Base-by-base conservation (phyloP, 2,329 filamentous ascomycete species). In the Beauveria sp. region DNA sequence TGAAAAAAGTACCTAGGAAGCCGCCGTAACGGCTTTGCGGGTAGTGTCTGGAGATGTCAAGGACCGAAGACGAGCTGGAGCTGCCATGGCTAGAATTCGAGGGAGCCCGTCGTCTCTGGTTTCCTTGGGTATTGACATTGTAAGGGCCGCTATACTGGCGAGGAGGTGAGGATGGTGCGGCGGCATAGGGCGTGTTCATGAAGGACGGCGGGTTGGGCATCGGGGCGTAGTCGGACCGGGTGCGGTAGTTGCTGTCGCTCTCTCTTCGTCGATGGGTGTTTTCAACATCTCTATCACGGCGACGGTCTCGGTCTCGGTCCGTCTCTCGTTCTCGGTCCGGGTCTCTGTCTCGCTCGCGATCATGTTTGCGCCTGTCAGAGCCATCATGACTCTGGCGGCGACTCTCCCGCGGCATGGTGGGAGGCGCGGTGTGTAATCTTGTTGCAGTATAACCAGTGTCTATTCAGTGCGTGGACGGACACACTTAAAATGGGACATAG, bases 31-130 rank as follows among this genome's bases (percentile, higher is more conserved):
- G 75, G 7, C 76, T 77, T 46, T 73, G 75, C 62, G 75, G 70
- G 20, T 77, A 77, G 57, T 79, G 75, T 44, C 79, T 80, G 54
- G 87, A 89, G 57, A 91, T 86, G 67, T 91, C 87, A 59, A 90
- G 73, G 61, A 86, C 78, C 2, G 85, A 88, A 18, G 80, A 80
- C 18, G 80, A 82, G 47, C 80, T 80, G 43, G 79, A 84, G 61
- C 78, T 68, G 63, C 71, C 73, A 20, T 73, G 75, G 34, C 69
- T 69, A 8, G 72, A 68, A 46, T 72, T 68, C 55, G 69, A 55
- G 44, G 55, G 41, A 44, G 55, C 51, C 56, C 55, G 43, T 26
- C 28, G 22, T 57, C 55, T 55, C 56, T 54, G 52, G 46, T 43
- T 28, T 18, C 44, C 16, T 44, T 28, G 34, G 14, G 20, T 18